Conservation (phyloP, 306 rosid species). For the Ochetophila trinervis region DNA sequence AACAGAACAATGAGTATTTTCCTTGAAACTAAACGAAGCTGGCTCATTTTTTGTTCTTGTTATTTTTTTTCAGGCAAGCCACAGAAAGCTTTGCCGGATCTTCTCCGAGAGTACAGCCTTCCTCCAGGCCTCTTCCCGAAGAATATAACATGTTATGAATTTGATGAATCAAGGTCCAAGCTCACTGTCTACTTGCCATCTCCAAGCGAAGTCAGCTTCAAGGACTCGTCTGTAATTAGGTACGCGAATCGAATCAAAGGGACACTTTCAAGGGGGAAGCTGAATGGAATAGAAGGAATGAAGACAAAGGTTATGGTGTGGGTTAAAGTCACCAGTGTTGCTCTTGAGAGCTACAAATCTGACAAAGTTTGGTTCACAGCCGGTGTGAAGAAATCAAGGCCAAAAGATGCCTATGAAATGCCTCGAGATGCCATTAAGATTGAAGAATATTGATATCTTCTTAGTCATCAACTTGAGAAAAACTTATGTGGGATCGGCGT, state of each 20-base stretch:
- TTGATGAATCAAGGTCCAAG: conserved; percentile 49
- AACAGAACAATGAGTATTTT: no score
- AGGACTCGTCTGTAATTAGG: conserved; percentile 57
- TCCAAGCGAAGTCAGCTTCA: conserved; percentile 55
- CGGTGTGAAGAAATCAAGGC: conserved; percentile 46
- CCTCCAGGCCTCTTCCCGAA: conserved; percentile 75
- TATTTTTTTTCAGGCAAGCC: conserved; percentile 79
- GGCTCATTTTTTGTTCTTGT: neutral
- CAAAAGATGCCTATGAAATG: conserved; percentile 51
- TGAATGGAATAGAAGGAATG: conserved; percentile 45
- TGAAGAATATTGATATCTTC: conserved; percentile 31
- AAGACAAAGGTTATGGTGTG: conserved; percentile 54
- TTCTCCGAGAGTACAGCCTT: conserved; percentile 71
- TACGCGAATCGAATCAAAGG: conserved; percentile 47
- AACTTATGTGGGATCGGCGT: no score
- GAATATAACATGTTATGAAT: conserved; percentile 60
- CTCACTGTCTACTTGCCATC: conserved; percentile 40
- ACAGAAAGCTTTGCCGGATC: conserved; percentile 58
- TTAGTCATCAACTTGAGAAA: no score
- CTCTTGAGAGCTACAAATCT: conserved; percentile 49
- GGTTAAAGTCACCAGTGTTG: conserved; percentile 49
- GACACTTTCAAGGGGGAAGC: conserved; percentile 45
- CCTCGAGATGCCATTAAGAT: conserved; percentile 40
- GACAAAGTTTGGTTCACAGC: conserved; percentile 54
- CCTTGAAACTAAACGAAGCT: no score